phyloP scores from a whole-genome alignment of 1,139 yeast species.

The Williopsis jadinii region DNA sequence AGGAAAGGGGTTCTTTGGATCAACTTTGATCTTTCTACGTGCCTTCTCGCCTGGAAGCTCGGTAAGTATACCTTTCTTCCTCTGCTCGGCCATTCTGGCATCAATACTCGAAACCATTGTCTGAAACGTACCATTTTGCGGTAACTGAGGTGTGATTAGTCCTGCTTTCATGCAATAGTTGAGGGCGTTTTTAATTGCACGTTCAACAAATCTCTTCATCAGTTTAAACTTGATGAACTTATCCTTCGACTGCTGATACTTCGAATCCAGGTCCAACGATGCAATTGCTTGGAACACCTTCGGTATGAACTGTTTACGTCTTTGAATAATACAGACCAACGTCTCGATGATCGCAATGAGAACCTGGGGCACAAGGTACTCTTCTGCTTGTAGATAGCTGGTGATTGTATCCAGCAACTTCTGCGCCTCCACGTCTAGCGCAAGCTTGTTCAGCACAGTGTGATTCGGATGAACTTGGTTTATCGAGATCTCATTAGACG shows the following conservation, averaged over 20 bases:
- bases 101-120: slow-evolving; percentile 18
- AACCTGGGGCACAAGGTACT: slow-evolving; percentile 45
- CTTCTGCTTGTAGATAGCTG: slow-evolving; percentile 45
- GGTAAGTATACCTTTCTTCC: slow-evolving; percentile 19
- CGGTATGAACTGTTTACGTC: slow-evolving; percentile 45
- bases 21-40: slow-evolving; percentile 15
- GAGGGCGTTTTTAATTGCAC: slow-evolving; percentile 38
- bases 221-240: slow-evolving; percentile 32
- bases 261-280: slow-evolving; percentile 32
- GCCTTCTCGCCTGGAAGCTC: slow-evolving; percentile 20
- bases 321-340: slow-evolving; percentile 44
- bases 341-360: slow-evolving; percentile 50
- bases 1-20: slow-evolving; percentile 15
- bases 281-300: slow-evolving; percentile 37
- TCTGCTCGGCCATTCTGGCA: slow-evolving; percentile 20
- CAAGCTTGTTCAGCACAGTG: slow-evolving; percentile 44
- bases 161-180: slow-evolving; percentile 33
- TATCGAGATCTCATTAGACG: slow-evolving; percentile 44
- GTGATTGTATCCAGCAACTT: slow-evolving; percentile 62
- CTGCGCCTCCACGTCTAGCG: slow-evolving; percentile 59
- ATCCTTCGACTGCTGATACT: slow-evolving; percentile 31
- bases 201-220: slow-evolving; percentile 40
- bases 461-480: slow-evolving; percentile 57
- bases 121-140: slow-evolving; percentile 13
- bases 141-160: slow-evolving; percentile 18